phyloP scores from a whole-genome alignment of 495 filamentous ascomycete genomes.

The Hypoxylon fragiforme region DNA sequence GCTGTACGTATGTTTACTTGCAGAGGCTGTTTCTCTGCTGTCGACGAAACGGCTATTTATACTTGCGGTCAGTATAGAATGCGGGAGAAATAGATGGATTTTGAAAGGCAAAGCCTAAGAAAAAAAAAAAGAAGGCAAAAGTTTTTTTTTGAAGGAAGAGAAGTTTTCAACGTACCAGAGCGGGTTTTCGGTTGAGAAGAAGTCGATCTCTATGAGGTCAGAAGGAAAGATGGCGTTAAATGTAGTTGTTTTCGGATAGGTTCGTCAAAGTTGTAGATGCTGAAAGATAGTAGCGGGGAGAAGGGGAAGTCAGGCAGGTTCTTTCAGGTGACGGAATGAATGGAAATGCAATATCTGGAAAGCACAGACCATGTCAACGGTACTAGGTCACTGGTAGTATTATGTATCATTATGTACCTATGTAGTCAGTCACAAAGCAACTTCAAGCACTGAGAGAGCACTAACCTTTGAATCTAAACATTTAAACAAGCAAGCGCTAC shows the following conservation, averaged over 20 bases:
- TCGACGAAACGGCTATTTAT: slow-evolving; percentile 32
- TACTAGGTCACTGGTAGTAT: too few species aligned
- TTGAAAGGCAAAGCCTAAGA: slow-evolving; percentile 9
- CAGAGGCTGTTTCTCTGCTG: slow-evolving; percentile 34
- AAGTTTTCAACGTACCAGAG: slow-evolving; percentile 18
- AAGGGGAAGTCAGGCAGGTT: slow-evolving; percentile 28
- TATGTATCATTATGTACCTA: too few species aligned
- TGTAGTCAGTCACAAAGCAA: too few species aligned
- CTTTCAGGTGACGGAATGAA: slow-evolving; percentile 35
- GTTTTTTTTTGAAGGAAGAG: slow-evolving; percentile 7
- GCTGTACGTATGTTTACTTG: slow-evolving; percentile 21
- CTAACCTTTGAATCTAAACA: too few species aligned
- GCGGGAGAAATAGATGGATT: slow-evolving; percentile 32
- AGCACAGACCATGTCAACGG: slow-evolving; percentile 26
- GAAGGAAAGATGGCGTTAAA: slow-evolving; percentile 5
- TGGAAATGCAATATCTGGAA: slow-evolving; percentile 13
- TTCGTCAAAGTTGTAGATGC: slow-evolving; percentile 4
- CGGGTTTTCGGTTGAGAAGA: background rate
- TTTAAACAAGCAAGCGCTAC: slow-evolving; percentile 12
- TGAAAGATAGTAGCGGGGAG: slow-evolving; percentile 21
- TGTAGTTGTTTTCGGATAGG: slow-evolving; percentile 11
- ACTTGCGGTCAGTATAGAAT: slow-evolving; percentile 38
- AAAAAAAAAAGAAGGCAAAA: slow-evolving; percentile 15
- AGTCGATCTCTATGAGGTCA: slow-evolving; percentile 12
- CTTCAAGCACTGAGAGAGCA: too few species aligned